Percentiles rank a stretch among this genome's conserved stretches.
phyloP scores from a whole-genome alignment of 2,329 filamentous ascomycete species.

The Atkinsonella hypoxylon region DNA sequence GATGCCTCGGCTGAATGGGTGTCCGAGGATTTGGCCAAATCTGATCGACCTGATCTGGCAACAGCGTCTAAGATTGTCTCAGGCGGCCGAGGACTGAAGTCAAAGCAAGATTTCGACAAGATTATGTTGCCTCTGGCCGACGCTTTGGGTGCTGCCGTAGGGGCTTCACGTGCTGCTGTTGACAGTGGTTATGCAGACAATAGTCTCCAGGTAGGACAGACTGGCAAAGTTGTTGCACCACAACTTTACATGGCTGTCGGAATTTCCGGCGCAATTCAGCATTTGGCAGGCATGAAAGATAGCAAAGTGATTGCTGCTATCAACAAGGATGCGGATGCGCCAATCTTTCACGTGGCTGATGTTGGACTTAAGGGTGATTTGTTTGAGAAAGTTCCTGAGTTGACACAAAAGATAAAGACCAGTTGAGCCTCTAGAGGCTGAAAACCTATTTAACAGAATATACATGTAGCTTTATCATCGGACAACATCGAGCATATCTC shows the following conservation, averaged over 20 bases:
- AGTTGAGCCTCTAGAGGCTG: constrained; percentile 13
- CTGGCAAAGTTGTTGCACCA: constrained; percentile 94
- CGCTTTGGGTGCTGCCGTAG: constrained; percentile 85
- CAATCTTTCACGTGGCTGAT: constrained; percentile 97
- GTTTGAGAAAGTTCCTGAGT: constrained; percentile 88
- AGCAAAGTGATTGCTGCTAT: constrained; percentile 99
- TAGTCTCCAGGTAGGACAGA: constrained; percentile 95
- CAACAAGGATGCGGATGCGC: constrained; percentile 94
- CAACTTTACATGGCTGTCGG: constrained; percentile 91
- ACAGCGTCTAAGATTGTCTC: constrained; percentile 87
- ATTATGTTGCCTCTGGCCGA: constrained; percentile 89
- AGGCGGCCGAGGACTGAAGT: constrained; percentile 88
- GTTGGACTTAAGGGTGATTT: constrained; percentile 91
- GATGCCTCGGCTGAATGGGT: constrained; percentile 74
- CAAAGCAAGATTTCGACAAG: constrained; percentile 92
- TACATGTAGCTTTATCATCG: constrained; percentile 16
- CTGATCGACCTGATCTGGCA: constrained; percentile 82
- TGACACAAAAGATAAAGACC: constrained; percentile 86
- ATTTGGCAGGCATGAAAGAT: constrained; percentile 98
- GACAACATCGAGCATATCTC: constrained; percentile 45
- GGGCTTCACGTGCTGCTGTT: constrained; percentile 86
- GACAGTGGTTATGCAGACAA: constrained; percentile 98
- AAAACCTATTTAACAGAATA: background rate
- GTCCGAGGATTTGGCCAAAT: constrained; percentile 84
- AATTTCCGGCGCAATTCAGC: constrained; percentile 95